Conservation (phyloP, 768 basidiomycete species). For the Megacollybia marginata region DNA sequence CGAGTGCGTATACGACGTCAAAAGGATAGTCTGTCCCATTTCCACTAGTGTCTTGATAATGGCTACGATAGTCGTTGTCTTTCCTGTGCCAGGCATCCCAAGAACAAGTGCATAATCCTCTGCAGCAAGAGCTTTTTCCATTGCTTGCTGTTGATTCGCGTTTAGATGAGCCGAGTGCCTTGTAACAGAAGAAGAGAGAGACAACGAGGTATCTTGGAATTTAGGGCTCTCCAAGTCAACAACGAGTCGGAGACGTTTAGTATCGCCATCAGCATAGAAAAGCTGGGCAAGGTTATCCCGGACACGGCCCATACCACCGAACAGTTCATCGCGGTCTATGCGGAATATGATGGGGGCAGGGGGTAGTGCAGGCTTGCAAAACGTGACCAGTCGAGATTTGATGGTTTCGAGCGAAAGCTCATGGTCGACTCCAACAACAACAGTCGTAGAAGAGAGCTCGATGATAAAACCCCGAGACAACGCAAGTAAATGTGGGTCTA, state of each 20-base stretch:
- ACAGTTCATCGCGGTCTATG: slow-evolving; percentile 91
- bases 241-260: slow-evolving; percentile 58
- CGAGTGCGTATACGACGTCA: slow-evolving; percentile 95
- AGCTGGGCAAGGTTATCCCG: slow-evolving; percentile 85
- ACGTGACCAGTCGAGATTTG: slow-evolving; percentile 25
- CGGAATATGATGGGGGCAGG: slow-evolving; percentile 50
- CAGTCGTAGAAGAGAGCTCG: slow-evolving; percentile 51
- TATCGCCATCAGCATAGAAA: slow-evolving; percentile 76
- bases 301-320: slow-evolving; percentile 79
- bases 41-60: slow-evolving; percentile 74
- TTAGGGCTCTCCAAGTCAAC: slow-evolving; percentile 72
- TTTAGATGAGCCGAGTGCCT: slow-evolving; percentile 47
- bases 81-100: slow-evolving; percentile 98
- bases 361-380: slow-evolving; percentile 1
- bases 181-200: slow-evolving; percentile 13
- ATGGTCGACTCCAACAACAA: slow-evolving; percentile 82
- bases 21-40: slow-evolving; percentile 78
- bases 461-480: slow-evolving; percentile 80
- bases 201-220: slow-evolving; percentile 36
- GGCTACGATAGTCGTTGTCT: slow-evolving; percentile 90
- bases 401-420: slow-evolving; percentile 49
- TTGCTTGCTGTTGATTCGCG: slow-evolving; percentile 60
- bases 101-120: slow-evolving; percentile 87
- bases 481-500: slow-evolving; percentile 81
- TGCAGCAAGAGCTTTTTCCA: slow-evolving; percentile 68